Percentiles rank a stretch among this genome's conserved stretches.
phyloP scores from a whole-genome alignment of 306 rosid species.

The Oemleria cerasiformis region DNA sequence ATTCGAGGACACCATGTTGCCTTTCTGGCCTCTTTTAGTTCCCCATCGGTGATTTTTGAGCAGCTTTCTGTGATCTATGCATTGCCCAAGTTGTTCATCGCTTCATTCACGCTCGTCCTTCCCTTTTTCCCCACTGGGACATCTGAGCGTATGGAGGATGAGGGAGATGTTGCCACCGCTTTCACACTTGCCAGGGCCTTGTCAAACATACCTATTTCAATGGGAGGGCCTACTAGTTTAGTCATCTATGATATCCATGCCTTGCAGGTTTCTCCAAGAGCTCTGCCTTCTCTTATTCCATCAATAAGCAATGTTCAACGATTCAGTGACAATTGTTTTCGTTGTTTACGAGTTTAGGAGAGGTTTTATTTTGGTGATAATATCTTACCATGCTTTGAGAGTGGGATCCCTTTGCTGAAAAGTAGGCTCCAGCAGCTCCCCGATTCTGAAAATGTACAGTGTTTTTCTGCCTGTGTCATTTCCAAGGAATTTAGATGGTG shows the following conservation, averaged over 20 bases:
- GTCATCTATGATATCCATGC: slow-evolving; percentile 98
- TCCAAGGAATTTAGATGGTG: neutral
- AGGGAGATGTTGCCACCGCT: slow-evolving; percentile 98
- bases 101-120: slow-evolving; percentile 91
- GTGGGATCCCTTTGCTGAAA: slow-evolving; percentile 90
- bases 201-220: slow-evolving; percentile 88
- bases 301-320: slow-evolving; percentile 1
- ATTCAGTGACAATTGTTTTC: slow-evolving; percentile 19
- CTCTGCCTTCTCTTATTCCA: neutral
- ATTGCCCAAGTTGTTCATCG: slow-evolving; percentile 78
- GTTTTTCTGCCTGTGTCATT: slow-evolving; percentile 1
- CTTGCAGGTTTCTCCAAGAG: slow-evolving; percentile 59
- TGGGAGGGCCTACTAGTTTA: slow-evolving; percentile 96
- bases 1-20: slow-evolving; percentile 95
- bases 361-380: slow-evolving; percentile 97
- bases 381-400: slow-evolving; percentile 94
- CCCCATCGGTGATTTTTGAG: slow-evolving; percentile 91
- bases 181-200: slow-evolving; percentile 90
- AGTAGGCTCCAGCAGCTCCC: slow-evolving; percentile 86
- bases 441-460: slow-evolving; percentile 84
- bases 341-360: slow-evolving; percentile 52
- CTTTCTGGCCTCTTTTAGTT: slow-evolving; percentile 90
- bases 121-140: slow-evolving; percentile 98
- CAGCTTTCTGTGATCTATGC: slow-evolving; percentile 95
- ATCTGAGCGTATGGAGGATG: slow-evolving; percentile 97